A percentile compares a stretch with the other conserved stretches of the same genome.
Evolutionary conservation across 352 stramenopile species (phyloP).

Genomic region (Nothophytophthora sp.): DNA sequence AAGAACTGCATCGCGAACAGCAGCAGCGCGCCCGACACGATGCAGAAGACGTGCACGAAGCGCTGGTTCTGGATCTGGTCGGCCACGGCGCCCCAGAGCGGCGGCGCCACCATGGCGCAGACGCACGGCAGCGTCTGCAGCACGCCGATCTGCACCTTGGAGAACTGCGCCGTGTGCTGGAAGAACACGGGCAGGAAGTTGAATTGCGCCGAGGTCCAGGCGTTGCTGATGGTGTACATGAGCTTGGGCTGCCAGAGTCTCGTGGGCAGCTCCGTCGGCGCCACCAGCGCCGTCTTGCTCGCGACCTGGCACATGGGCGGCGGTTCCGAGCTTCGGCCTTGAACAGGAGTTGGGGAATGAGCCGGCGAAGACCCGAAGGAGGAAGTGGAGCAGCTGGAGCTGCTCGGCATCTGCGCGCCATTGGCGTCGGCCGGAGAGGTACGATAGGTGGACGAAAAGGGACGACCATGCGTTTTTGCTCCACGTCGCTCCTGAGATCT

Average conservation of each 20-base stretch:
- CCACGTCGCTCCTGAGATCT: no score
- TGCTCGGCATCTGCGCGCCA: no score
- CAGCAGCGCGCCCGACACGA: slow-evolving; percentile 56
- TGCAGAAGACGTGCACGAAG: slow-evolving; percentile 60
- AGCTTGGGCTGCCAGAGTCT: slow-evolving; percentile 67
- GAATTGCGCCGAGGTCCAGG: slow-evolving; percentile 62
- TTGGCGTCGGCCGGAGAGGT: no score
- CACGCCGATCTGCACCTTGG: slow-evolving; percentile 78
- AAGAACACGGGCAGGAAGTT: slow-evolving; percentile 83
- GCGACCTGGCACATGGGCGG: slow-evolving; percentile 30
- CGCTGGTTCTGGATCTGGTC: slow-evolving; percentile 69
- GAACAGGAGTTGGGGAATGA: no score
- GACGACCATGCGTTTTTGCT: no score
- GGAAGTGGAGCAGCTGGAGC: no score
- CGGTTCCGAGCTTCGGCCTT: no score
- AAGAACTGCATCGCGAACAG: slow-evolving; percentile 63
- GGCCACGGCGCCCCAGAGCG: slow-evolving; percentile 74
- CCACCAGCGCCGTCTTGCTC: slow-evolving; percentile 29
- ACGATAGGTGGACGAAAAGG: no score
- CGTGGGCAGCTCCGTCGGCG: slow-evolving; percentile 1
- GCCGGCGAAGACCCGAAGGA: no score
- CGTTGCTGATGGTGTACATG: slow-evolving; percentile 75
- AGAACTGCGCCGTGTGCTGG: slow-evolving; percentile 61
- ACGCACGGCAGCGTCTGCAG: slow-evolving; percentile 71
- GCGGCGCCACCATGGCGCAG: slow-evolving; percentile 63